These are phyloP conservation scores for Curvularia hawaiiensis DNA, from an alignment of 2,329 filamentous ascomycete genomes.

Conservation along the genomic window DNA sequence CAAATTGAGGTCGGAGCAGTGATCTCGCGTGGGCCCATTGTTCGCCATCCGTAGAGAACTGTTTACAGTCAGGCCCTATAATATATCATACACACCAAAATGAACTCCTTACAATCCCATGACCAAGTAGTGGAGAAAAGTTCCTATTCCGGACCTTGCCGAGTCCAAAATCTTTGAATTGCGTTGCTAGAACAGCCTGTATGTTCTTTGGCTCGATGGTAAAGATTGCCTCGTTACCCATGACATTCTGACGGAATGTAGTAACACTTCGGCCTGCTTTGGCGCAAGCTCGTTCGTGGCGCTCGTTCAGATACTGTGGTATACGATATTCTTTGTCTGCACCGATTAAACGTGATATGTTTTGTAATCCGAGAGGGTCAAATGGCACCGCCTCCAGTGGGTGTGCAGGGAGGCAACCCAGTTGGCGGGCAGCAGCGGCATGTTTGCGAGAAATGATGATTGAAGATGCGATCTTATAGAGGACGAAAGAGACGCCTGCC, in stretches of 20 bases:
- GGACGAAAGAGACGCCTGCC: conserved; percentile 35
- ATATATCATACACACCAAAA: neutral
- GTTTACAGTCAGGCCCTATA: conserved; percentile 1
- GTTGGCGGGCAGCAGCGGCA: conserved; percentile 40
- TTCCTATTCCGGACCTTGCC: conserved; percentile 42
- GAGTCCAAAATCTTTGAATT: conserved; percentile 54
- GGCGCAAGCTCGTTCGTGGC: conserved; percentile 25
- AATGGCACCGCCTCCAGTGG: conserved; percentile 47
- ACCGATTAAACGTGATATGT: conserved; percentile 48
- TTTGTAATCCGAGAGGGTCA: conserved; percentile 57
- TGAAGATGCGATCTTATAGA: conserved; percentile 38
- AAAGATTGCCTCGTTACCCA: conserved; percentile 22
- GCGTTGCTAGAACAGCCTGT: conserved; percentile 51
- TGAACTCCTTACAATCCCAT: conserved; percentile 41
- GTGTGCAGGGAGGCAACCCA: conserved; percentile 52
- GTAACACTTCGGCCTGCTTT: conserved; percentile 28
- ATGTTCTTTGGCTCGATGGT: conserved; percentile 54
- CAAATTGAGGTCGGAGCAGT: conserved; percentile 46
- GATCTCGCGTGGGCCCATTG: conserved; percentile 40
- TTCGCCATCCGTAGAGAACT: conserved; percentile 40
- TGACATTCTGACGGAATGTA: conserved; percentile 32
- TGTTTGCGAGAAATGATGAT: conserved; percentile 38
- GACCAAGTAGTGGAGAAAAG: conserved; percentile 49
- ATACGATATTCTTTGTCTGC: conserved; percentile 43
- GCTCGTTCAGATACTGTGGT: conserved; percentile 38